Evolutionary conservation across 2,329 filamentous ascomycete genomes (phyloP), one percentile per base, ranked within the genome.

Genomic region (Thielaviopsis punctulata): DNA sequence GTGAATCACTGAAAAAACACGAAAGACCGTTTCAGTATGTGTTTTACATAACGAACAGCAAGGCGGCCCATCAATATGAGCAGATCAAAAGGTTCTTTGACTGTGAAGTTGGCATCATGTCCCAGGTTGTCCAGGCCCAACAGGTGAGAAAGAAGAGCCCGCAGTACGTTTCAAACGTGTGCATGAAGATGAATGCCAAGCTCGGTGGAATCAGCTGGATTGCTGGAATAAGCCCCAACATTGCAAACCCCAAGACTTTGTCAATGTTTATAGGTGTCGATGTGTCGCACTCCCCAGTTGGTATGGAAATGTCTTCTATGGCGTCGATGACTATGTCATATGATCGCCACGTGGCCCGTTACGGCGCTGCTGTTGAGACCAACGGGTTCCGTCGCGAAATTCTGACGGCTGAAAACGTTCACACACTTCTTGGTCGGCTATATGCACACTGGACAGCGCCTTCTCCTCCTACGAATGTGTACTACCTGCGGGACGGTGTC

Each of bases 121-220:
- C 87, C 0, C 92, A 96, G 63, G 83, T 89, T 56, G 62, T 96
- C n/a, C 81, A 88, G 58, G 69, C 72, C 2, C 68, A 68, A 0
- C 83, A 93, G 55, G 84, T 90, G 1, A 83, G 82, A 62, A 77
- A 76, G 24, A n/a, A 10, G 19, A 78, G 84, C 21, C 74, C 75
- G 0, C 92, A 98, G 60, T 96, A 96, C 66, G 83, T 86, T 60
- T 92, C 86, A 1, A 98, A 98, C 56, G 87, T 98, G 0, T 77
- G 80, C 57, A 92, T 98, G 86, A 98, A 98, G 69, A 80, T 98
- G 58, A 96, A 98, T 60, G 84, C 86, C 3, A 98, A 98, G 69
- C 75, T 98, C 2, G 92, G 92, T 13, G 92, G 92, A 5, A 75
- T 78, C 0, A 95, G 87, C 1, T 80, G 69, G 50, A 39, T 27